Evolutionary conservation across 192 early-diverging fungal species (phyloP), one percentile per base, ranked within the genome.

Genomic region (Chytriomyces sp.): DNA sequence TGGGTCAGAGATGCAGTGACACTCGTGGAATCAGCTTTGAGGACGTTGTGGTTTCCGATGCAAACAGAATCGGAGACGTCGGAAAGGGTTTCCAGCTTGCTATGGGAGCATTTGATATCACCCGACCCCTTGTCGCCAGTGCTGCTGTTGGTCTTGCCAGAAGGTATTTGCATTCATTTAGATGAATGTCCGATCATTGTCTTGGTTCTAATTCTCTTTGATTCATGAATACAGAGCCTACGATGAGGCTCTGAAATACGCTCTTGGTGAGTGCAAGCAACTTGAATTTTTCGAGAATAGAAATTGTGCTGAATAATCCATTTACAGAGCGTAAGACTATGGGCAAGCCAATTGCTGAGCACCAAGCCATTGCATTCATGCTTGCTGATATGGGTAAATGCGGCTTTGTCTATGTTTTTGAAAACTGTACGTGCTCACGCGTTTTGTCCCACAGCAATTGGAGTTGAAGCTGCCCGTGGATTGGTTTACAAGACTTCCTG

Each of bases 71-170:
- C 62, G 94, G 94, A 43, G 84, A 92, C 65, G 91, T 92, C 91
- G 72, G 94, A 90, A 44, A 95, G 76, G 96, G 96, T n/a, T 98
- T 97, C 87, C 94, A 95, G 85, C 94, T 97, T 84, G 95, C 95
- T 50, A 98, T 98, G 96, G 91, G 92, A 45, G 95, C 95, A 5
- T 98, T 98, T 82, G 95, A 98, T 78, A 94, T 92, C 74, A 97
- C 95, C 16, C 91, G 96, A 50, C 95, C 95, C 35, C 80, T 96
- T 57, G 93, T 98, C 43, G 95, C 94, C 16, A 87, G 94, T 67
- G 95, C 87, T 24, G 96, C 95, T 28, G 91, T 94, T 18, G 95
- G 96, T 68, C 85, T 98, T 49, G 95, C 96, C 18, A 89, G 93
- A 80, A 93, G 62, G 62, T 64, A 11, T 64, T 20, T 59, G 16